Base-by-base conservation (phyloP, 306 rosid species). In the Sindora glabra region DNA sequence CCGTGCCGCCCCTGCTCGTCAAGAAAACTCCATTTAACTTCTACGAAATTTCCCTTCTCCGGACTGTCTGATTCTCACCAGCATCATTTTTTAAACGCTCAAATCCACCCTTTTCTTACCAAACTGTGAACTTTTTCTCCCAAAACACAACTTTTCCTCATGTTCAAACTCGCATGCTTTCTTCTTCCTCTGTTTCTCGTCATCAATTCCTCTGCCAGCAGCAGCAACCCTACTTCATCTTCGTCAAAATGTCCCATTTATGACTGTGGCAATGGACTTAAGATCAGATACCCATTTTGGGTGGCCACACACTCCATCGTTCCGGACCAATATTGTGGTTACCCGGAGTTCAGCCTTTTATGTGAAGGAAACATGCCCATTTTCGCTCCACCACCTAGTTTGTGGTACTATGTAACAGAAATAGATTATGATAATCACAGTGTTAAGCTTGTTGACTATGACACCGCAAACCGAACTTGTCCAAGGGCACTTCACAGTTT, bases 311-410 rank as follows among this genome's bases (percentile, higher is more conserved):
- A 72, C 6, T 48, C 71, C 27, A 34, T n/a, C n/a, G n/a, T 10
- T 26, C 49, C 80, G 21, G 64, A 51, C 1, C 73, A 75, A 46
- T 59, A 37, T 13, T 75, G 80, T 9, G 81, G 81, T 3, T 77
- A 77, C 55, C 8, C 0, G 10, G 81, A 56, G 3, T 21, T 77
- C 15, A 71, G 68, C 12, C 55, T 71, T 10, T 0, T 9, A 3
- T 77, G 81, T 18, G 1, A 1, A 1, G 14, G 15, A 8, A 3
- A 19, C 5, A 60, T n/a, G 63, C 12, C 68, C n/a, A 51, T 49
- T 26, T 49, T 67, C 19, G 3, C 49, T 9, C 60, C 17, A 39
- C 41, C 44, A 3, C 24, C 49, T 0, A 74, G 59, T 3, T 8
- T 5, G 10, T 50, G 41, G 23, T 77, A 71, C 48, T 10, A 6